Evolutionary conservation across 1,284 basidiomycete species (phyloP), one percentile per base, ranked within the genome.

Genomic region (Trametes versicolor): DNA sequence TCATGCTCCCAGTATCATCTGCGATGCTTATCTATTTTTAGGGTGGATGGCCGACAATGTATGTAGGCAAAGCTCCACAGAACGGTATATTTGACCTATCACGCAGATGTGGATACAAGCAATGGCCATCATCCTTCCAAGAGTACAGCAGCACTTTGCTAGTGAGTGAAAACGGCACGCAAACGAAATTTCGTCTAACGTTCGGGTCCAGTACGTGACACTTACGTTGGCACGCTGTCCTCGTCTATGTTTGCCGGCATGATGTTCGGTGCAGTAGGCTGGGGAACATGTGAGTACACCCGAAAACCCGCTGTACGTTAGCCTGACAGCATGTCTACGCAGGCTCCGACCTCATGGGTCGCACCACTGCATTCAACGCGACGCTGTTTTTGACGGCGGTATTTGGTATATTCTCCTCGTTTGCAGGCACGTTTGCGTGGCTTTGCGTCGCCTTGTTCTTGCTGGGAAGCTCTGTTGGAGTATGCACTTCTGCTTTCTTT

Each of bases 231-330:
- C 39, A 76, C 85, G 1, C 78, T 95, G 2, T 94, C 91, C 0
- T 91, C 93, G 3, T 88, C 89, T 9, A 92, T 94, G 85, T 95
- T 96, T 76, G 89, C 87, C 8, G 94, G 97, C 47, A 99, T 99
- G 97, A 98, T 98, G 95, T 77, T 98, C 62, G 97, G 97, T 4
- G 95, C 96, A 0, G 80, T 97, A 12, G 93, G 92, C 2, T 98
- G 96, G 96, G 96, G 96, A 57, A 91, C 93, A 32, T 92, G 93
- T 92, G 69, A 61, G 87, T 81, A 19, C 10, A 25, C 39, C 25
- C 43, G 32, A 41, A 21, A 2, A 0, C 54, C 55, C 39, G 15
- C 41, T 17, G 50, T 72, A 13, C 48, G 8, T 39, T 39, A 17
- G 8, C 27, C 34, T 47, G 9, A 34, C 39, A 37, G 34, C 32